These are phyloP conservation scores for Chloris gayana DNA, from an alignment of 176 grass and related monocot genomes.

Conservation along the genomic window DNA sequence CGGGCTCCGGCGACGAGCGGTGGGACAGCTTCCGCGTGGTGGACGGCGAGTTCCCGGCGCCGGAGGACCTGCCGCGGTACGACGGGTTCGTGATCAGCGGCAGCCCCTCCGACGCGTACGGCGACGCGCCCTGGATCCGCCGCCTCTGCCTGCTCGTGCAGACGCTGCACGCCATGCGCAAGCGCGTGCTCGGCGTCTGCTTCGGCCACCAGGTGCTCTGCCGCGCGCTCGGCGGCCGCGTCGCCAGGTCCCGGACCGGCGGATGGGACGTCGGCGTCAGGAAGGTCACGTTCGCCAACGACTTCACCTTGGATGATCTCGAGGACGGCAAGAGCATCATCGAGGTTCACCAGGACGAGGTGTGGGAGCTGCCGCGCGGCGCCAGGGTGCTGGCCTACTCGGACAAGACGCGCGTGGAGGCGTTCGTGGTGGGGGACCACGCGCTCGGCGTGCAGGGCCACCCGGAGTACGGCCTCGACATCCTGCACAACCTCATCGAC, in stretches of 20 bases:
- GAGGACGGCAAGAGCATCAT: constrained; percentile 21
- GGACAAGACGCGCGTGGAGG: constrained; percentile 64
- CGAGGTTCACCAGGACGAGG: constrained; percentile 76
- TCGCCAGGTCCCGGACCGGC: constrained; percentile 29
- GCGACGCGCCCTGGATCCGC: constrained; percentile 58
- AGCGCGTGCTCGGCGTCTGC: constrained; percentile 66
- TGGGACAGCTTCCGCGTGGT: constrained; percentile 59
- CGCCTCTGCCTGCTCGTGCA: constrained; percentile 53
- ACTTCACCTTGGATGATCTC: not conserved
- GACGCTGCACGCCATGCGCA: constrained; percentile 50
- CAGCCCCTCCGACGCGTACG: constrained; percentile 60
- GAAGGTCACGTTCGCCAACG: constrained; percentile 24
- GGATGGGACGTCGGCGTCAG: constrained; percentile 72
- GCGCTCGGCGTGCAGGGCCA: constrained; percentile 75
- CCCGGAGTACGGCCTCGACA: constrained; percentile 65
- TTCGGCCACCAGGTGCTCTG: constrained; percentile 73
- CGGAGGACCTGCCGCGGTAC: constrained; percentile 41
- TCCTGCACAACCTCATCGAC: constrained; percentile 61
- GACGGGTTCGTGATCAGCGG: constrained; percentile 68
- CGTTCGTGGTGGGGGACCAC: constrained; percentile 55
- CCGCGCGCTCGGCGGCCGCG: constrained; percentile 51
- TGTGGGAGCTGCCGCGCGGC: constrained; percentile 53
- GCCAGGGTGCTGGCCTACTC: constrained; percentile 72
- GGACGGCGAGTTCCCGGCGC: constrained; percentile 56
- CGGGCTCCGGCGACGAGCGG: constrained; percentile 27